Evolutionary conservation across 208 protist species (phyloP), one percentile per base, ranked within the genome.

Genomic region (Trypanosoma boissoni): DNA sequence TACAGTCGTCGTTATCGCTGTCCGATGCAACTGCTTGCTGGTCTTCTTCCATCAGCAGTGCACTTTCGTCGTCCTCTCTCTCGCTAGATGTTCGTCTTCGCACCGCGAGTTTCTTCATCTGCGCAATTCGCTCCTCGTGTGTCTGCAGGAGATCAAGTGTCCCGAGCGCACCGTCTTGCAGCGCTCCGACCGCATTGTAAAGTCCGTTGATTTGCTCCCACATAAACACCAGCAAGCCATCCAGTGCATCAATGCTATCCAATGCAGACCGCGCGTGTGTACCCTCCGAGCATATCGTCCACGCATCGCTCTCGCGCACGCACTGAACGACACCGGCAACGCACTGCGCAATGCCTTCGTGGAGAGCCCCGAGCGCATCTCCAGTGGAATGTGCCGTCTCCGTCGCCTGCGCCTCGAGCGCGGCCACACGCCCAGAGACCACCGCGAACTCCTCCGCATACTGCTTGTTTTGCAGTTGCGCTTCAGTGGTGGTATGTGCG

Each of bases 81-180:
- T 24, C 26, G 44, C 12, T 50, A 50, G 9, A 50, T 6, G 8
- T 39, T 6, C 34, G 6, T 39, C 34, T 39, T 39, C 34, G 8
- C 12, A 45, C 12, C 43, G 45, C 28, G 61, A 53, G 18, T n/a
- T n/a, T n/a, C n/a, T n/a, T n/a, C n/a, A 92, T 28, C 10, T 72
- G 36, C 9, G 64, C 46, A 14, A 80, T 36, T 41, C 77, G 78
- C 42, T 84, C 64, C 64, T 90, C 82, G 28, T 90, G 82, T 46
- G 80, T 72, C 66, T 93, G 74, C 26, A 93, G 26, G 26, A 93
- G 54, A 54, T 89, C 80, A 18, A 93, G 65, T 48, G 80, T 85
- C 7, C 69, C 71, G 2, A 88, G 44, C 0, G 76, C 75, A 36
- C 76, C 86, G 18, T 59, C 36, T 42, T 84, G 77, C 56, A 93